A percentile compares a stretch with the other conserved stretches of the same genome.
phyloP scores from a whole-genome alignment of 106 monocot genomes.

The Apostasia ramifera region DNA sequence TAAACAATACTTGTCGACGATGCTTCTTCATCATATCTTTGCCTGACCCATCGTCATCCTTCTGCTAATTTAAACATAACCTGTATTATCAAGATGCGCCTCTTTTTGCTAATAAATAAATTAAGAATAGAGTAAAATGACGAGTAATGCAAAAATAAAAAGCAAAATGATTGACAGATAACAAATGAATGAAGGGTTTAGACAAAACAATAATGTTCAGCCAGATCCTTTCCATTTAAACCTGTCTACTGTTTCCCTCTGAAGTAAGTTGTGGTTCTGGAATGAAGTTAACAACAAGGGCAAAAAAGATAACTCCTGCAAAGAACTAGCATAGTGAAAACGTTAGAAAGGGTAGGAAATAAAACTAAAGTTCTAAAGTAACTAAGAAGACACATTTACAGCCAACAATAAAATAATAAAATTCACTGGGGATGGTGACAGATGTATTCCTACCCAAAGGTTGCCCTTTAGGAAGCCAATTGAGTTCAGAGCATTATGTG shows the following conservation, averaged over 20 bases:
- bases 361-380: background rate
- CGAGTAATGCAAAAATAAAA: background rate
- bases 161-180: background rate
- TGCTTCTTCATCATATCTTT: conserved; percentile 91
- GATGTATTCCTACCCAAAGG: conserved; percentile 67
- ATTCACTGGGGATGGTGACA: background rate
- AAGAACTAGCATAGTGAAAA: conserved; percentile 58
- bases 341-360: background rate
- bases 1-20: conserved; percentile 83
- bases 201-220: background rate
- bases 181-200: background rate
- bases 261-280: conserved; percentile 71
- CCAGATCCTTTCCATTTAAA: conserved; percentile 8
- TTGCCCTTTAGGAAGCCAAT: conserved; percentile 97
- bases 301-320: conserved; percentile 83
- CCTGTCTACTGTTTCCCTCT: conserved; percentile 29
- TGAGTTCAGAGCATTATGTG: conserved; percentile 92
- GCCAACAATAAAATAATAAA: background rate
- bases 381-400: background rate
- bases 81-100: too few relatives aligned
- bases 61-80: conserved; percentile 15
- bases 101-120: too few relatives aligned
- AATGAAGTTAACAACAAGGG: conserved; percentile 71
- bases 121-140: too few relatives aligned
- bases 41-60: conserved; percentile 70